Conservation (phyloP, 2,329 filamentous ascomycete genomes). For the Cladosporium oxysporum region DNA sequence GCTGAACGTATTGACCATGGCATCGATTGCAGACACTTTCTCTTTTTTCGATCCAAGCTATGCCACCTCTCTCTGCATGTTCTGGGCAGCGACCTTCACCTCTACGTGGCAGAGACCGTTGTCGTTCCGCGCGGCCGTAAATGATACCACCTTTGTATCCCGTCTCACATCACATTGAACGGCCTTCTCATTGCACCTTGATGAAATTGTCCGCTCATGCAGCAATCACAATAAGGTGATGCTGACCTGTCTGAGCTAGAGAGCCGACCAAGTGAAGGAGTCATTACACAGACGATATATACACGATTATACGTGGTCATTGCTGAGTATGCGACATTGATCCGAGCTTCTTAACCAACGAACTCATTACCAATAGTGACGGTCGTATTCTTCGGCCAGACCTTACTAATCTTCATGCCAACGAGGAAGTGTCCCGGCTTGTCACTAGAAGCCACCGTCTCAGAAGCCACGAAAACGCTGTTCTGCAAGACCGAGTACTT, state of each 20-base stretch:
- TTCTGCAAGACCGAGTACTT: neutral
- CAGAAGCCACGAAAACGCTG: neutral
- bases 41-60: no score
- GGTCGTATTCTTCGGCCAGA: neutral
- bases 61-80: neutral
- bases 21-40: no score
- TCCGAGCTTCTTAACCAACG: neutral
- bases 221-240: neutral
- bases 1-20: neutral
- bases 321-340: neutral
- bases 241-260: neutral
- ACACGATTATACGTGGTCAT: neutral
- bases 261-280: neutral
- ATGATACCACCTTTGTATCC: neutral
- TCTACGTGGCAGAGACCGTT: neutral
- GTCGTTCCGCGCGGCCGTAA: neutral
- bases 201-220: neutral
- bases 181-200: neutral
- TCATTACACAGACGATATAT: neutral
- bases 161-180: neutral
- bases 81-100: neutral
- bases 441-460: neutral
- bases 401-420: neutral
- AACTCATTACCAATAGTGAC: neutral
- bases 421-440: neutral